Conservation (phyloP, 2,329 filamentous ascomycete species). For the Aspergillus amoenus region DNA sequence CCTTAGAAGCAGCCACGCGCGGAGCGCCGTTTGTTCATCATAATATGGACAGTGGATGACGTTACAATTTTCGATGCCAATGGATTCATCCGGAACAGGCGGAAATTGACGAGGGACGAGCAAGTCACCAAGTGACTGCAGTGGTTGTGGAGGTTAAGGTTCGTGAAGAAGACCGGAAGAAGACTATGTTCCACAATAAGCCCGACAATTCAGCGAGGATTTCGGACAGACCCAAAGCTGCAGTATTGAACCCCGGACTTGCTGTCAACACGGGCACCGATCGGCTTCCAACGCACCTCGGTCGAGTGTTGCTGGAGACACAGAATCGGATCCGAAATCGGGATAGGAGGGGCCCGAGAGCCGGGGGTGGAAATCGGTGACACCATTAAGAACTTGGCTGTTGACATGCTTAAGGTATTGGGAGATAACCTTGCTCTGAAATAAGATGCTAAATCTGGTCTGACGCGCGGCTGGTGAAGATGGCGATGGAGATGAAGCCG, state of each 20-base stretch:
- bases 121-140: no score
- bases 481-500: not conserved
- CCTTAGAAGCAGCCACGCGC: not conserved
- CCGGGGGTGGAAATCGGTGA: no score
- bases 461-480: no score
- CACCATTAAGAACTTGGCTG: no score
- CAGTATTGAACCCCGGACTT: not conserved
- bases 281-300: not conserved
- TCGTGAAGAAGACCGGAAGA: constrained; percentile 1
- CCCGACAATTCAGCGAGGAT: not conserved
- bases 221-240: not conserved
- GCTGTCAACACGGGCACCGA: not conserved
- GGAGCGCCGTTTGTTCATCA: not conserved
- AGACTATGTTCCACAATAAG: constrained; percentile 1
- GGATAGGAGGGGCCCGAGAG: no score
- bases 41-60: not conserved
- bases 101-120: not conserved
- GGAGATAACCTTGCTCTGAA: no score
- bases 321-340: no score
- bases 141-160: not conserved
- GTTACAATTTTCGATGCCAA: not conserved
- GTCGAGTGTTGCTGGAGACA: no score
- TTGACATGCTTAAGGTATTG: no score
- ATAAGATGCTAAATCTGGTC: no score
- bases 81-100: not conserved